Evolutionary conservation across 345 rosid species (phyloP).

Genomic region (Syzygium aromaticum): DNA sequence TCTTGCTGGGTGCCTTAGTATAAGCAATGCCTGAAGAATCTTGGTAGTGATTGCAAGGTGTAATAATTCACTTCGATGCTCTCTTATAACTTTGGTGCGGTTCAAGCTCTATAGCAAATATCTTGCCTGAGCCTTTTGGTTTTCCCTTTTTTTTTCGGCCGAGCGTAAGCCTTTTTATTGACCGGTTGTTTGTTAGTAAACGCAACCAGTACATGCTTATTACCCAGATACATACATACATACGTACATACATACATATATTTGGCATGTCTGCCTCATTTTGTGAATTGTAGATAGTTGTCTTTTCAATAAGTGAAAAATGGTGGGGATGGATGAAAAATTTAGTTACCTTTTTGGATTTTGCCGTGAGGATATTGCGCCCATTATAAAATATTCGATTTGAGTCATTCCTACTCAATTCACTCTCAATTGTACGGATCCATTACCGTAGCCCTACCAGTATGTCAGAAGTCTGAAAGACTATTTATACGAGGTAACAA

Average conservation of each 20-base stretch:
- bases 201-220: background rate
- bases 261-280: background rate
- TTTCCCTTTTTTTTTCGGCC: background rate
- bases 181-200: background rate
- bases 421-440: fast-evolving
- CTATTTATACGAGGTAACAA: background rate
- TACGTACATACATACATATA: background rate
- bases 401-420: background rate
- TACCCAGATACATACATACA: background rate
- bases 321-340: background rate
- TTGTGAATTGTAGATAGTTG: background rate
- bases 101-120: background rate
- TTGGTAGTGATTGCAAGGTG: background rate
- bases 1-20: background rate
- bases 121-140: background rate
- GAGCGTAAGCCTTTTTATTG: background rate
- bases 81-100: background rate
- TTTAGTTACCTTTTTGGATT: background rate
- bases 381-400: background rate
- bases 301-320: background rate
- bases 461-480: background rate
- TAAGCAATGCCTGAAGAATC: background rate
- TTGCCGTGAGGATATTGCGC: background rate
- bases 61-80: background rate
- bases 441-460: background rate